phyloP scores from a whole-genome alignment of 106 monocot species.

The Posidonia australis region DNA sequence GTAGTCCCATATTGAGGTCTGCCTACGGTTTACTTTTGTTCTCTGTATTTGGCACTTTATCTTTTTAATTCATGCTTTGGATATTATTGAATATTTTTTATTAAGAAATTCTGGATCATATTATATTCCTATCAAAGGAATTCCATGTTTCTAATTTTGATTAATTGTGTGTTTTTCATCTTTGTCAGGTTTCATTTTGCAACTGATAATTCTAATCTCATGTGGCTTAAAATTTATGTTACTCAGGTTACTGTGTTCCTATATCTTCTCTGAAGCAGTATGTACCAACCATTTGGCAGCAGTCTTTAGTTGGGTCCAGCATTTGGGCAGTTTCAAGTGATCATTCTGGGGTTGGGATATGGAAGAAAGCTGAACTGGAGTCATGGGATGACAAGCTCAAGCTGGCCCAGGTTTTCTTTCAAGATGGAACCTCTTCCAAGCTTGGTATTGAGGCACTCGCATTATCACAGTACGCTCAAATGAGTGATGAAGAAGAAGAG shows the following conservation, averaged over 20 bases:
- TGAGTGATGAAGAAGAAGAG: conserved; percentile 34
- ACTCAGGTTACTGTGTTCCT: conserved; percentile 51
- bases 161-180: too few species aligned
- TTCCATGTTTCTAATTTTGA: too few species aligned
- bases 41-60: too few species aligned
- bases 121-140: too few species aligned
- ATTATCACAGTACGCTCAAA: conserved; percentile 53
- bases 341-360: conserved; percentile 46
- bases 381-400: conserved; percentile 64
- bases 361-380: conserved; percentile 81
- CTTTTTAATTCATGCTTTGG: too few species aligned
- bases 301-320: conserved; percentile 65
- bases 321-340: conserved; percentile 45
- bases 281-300: conserved; percentile 52
- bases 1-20: too few species aligned
- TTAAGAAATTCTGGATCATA: too few species aligned
- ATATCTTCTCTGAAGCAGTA: conserved; percentile 58
- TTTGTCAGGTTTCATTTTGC: too few species aligned
- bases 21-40: too few species aligned
- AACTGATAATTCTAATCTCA: too few species aligned
- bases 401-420: conserved; percentile 58
- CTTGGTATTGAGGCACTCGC: conserved; percentile 43
- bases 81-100: too few species aligned
- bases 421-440: conserved; percentile 51
- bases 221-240: neutral